Percentiles rank a stretch among this genome's conserved stretches.
Conservation (phyloP, 2,329 filamentous ascomycete genomes). For the Sporothrix curviconia region DNA sequence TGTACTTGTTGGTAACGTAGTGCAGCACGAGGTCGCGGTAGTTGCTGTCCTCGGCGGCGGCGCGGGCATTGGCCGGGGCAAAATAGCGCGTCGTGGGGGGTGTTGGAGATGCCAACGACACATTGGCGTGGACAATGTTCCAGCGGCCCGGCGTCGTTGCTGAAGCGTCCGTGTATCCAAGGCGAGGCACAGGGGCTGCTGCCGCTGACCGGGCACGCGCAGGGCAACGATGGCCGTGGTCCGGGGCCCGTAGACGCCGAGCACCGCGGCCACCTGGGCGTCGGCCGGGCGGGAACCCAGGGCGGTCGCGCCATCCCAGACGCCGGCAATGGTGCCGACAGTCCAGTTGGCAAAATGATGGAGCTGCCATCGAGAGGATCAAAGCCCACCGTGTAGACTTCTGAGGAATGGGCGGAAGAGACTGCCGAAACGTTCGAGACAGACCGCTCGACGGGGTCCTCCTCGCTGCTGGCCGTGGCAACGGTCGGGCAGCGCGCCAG, state of each 20-base stretch:
- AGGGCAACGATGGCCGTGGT: conserved; percentile 51
- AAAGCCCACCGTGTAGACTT: conserved; percentile 54
- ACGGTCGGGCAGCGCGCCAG: conserved; percentile 40
- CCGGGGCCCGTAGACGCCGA: conserved; percentile 50
- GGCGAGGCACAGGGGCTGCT: conserved; percentile 39
- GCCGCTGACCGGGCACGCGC: conserved; percentile 34
- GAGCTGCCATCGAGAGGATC: conserved; percentile 59
- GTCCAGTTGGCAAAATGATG: conserved; percentile 52
- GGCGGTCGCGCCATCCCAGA: conserved; percentile 48
- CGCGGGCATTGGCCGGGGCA: conserved; percentile 55
- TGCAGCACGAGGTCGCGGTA: conserved; percentile 45
- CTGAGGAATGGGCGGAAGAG: conserved; percentile 22
- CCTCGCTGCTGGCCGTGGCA: conserved; percentile 51
- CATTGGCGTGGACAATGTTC: conserved; percentile 35
- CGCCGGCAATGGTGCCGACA: conserved; percentile 52
- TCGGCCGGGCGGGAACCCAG: conserved; percentile 33
- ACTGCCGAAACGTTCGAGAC: background rate
- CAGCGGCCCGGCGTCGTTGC: conserved; percentile 15
- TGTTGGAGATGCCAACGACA: conserved; percentile 33
- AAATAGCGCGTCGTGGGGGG: conserved; percentile 47
- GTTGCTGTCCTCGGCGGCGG: conserved; percentile 42
- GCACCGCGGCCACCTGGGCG: conserved; percentile 42
- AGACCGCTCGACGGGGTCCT: conserved; percentile 47
- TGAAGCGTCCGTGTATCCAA: conserved; percentile 30
- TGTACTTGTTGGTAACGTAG: conserved; percentile 49